Evolutionary conservation across 2,329 filamentous ascomycete genomes (phyloP), one percentile per base, ranked within the genome.

Genomic region (Alternaria arborescens): DNA sequence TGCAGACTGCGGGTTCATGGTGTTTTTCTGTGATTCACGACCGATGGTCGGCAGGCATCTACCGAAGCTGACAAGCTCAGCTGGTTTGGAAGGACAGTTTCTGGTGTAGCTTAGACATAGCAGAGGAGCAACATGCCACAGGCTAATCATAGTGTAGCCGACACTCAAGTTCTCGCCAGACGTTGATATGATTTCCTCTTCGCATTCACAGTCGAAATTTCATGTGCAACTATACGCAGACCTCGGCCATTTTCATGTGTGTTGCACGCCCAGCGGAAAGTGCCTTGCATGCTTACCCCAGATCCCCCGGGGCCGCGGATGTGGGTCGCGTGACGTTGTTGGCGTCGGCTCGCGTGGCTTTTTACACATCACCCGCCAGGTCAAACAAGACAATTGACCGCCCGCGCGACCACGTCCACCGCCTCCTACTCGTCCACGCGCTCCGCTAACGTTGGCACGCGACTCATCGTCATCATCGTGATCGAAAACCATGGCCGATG

Each of bases 321-420:
- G 47, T 52, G 58, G 58, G 58, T 57, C 58, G 58, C 58, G 58
- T 60, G 58, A 60, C 58, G 53, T 60, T 58, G 57, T 48, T 57
- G 47, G 41, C 53, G 53, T 38, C 53, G 53, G 53, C 58, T 60
- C 58, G 53, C 47, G 58, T 60, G 58, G 47, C 48, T 28, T 46
- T 51, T 57, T 60, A 44, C 41, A 57, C 58, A 60, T 60, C 58
- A 60, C 47, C 58, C 58, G 53, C 46, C 58, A 60, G n/a, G 53
- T 60, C 24, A 47, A 57, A 47, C 58, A 32, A 44, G 58, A 57
- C 32, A 24, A 47, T 42, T 47, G 34, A 60, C 58, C 42, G 58
- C 42, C 58, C 41, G 46, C 53, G 47, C 53, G 44, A 53, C 48
- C 52, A 30, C 36, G n/a, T 43, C 55, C 56, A 60, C 32, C 41